Evolutionary conservation across 2,329 filamentous ascomycete species (phyloP).

Genomic region (Aureobasidium vineae): DNA sequence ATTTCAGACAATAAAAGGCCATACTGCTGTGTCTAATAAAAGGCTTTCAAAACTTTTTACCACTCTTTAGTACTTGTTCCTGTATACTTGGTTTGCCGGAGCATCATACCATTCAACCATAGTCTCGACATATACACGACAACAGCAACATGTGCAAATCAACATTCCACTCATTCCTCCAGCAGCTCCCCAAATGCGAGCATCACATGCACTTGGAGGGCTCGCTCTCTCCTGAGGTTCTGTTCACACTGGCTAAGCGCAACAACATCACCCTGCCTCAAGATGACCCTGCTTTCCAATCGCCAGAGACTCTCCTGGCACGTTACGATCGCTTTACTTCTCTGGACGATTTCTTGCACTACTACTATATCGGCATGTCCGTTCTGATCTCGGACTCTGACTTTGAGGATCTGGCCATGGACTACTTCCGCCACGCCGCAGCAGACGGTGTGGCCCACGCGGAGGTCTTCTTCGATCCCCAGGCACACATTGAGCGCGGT

Average conservation of each 20-base stretch:
- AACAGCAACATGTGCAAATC: constrained; percentile 48
- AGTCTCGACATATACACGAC: not conserved
- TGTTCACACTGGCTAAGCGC: constrained; percentile 66
- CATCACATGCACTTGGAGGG: constrained; percentile 81
- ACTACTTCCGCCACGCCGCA: constrained; percentile 66
- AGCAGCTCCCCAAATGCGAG: constrained; percentile 72
- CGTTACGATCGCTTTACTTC: constrained; percentile 68
- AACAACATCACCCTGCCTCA: constrained; percentile 61
- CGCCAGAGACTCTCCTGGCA: constrained; percentile 56
- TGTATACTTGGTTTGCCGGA: not conserved
- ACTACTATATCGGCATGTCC: constrained; percentile 75
- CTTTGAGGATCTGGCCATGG: constrained; percentile 69
- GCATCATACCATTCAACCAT: not conserved
- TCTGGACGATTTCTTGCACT: constrained; percentile 73
- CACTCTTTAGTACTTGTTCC: not conserved
- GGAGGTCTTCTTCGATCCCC: constrained; percentile 79
- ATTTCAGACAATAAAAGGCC: constrained; percentile 14
- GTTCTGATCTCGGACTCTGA: constrained; percentile 65
- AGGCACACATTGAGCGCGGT: constrained; percentile 66
- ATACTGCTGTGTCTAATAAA: not conserved
- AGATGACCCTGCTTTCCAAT: constrained; percentile 62
- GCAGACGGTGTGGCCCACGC: constrained; percentile 67
- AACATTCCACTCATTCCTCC: constrained; percentile 59
- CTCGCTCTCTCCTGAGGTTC: constrained; percentile 65
- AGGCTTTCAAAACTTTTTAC: constrained; percentile 18